Percentiles rank a stretch among this genome's conserved stretches.
phyloP scores from a whole-genome alignment of 2,329 filamentous ascomycete species.

The Curvularia sp. region DNA sequence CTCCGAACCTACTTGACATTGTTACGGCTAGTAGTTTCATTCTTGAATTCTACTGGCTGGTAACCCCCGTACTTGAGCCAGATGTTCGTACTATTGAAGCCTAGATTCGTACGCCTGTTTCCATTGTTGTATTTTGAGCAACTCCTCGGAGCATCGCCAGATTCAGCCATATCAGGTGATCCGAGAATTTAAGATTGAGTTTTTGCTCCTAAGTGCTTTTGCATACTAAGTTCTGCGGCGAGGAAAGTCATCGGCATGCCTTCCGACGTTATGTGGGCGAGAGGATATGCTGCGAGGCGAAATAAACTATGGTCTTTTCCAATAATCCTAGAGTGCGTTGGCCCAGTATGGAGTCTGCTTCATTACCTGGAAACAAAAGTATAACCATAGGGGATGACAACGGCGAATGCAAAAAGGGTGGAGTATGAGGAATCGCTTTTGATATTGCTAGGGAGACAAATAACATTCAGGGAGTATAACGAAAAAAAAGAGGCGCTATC shows the following conservation, averaged over 20 bases:
- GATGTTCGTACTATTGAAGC: constrained; percentile 52
- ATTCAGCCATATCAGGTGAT: constrained; percentile 35
- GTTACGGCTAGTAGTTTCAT: constrained; percentile 5
- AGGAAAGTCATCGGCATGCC: constrained; percentile 46
- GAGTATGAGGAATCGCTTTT: constrained; percentile 44
- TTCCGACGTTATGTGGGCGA: no score
- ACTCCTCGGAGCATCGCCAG: constrained; percentile 30
- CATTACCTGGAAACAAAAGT: constrained; percentile 50
- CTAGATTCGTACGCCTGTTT: constrained; percentile 53
- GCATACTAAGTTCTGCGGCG: constrained; percentile 55
- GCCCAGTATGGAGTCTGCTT: constrained; percentile 51
- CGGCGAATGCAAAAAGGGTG: constrained; percentile 47
- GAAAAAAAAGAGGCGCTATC: no score
- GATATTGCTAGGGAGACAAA: no score
- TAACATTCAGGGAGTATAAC: no score
- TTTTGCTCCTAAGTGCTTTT: constrained; percentile 51
- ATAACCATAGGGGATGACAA: constrained; percentile 53
- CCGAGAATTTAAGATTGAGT: constrained; percentile 27
- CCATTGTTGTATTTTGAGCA: constrained; percentile 48
- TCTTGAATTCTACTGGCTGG: constrained; percentile 50
- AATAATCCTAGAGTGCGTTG: no score
- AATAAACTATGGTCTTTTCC: no score
- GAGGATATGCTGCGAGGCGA: no score
- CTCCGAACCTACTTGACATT: constrained; percentile 7
- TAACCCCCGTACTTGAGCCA: constrained; percentile 52